These are phyloP conservation scores for Daldinia childiae DNA, from an alignment of 495 filamentous ascomycete species.

Conservation along the genomic window DNA sequence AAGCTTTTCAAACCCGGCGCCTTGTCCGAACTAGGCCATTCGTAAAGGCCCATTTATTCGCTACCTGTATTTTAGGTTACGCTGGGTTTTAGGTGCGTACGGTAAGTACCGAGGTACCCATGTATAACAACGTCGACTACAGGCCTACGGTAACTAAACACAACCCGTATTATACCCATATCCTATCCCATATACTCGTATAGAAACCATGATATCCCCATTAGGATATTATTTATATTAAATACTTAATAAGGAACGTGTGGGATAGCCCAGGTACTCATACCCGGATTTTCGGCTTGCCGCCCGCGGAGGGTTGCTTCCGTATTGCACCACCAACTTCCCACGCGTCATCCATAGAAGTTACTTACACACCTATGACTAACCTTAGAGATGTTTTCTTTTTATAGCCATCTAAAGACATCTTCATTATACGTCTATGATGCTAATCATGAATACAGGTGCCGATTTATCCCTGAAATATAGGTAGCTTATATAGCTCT, in stretches of 20 bases:
- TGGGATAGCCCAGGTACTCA: not conserved
- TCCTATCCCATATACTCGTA: not conserved
- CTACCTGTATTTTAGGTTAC: slow-evolving; percentile 5
- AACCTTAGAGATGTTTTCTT: not conserved
- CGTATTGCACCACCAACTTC: not conserved
- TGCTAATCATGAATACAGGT: not conserved
- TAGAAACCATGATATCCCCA: not conserved
- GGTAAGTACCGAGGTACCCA: not conserved
- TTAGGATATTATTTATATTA: not conserved
- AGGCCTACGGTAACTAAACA: not conserved
- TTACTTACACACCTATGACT: not conserved
- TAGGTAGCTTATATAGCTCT: no score
- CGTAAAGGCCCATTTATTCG: slow-evolving; percentile 8
- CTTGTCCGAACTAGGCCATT: slow-evolving; percentile 23
- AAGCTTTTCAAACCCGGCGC: slow-evolving; percentile 36
- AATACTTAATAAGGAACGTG: not conserved
- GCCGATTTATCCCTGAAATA: no score
- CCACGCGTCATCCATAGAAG: not conserved
- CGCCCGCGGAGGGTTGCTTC: not conserved
- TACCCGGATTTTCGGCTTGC: not conserved
- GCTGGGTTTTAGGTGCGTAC: slow-evolving; percentile 1
- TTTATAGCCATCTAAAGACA: not conserved
- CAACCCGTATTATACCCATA: not conserved
- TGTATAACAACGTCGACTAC: not conserved
- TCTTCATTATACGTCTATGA: not conserved